Evolutionary conservation across 1,139 yeast species (phyloP).

Genomic region (Trichomonascaceae sp.): DNA sequence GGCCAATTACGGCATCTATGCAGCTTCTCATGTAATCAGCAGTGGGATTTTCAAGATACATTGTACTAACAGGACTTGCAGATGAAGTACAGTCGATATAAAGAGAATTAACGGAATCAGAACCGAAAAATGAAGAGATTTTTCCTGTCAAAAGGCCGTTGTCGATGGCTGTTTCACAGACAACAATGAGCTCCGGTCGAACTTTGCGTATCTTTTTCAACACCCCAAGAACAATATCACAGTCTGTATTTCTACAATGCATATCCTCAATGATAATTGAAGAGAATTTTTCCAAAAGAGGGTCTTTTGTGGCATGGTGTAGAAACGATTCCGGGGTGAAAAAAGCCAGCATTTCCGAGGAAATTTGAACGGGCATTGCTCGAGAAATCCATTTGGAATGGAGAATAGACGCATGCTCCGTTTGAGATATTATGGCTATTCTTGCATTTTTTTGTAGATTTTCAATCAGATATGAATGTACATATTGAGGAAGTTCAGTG

Average conservation of each 20-base stretch:
- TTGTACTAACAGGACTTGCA: constrained; percentile 38
- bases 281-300: constrained; percentile 55
- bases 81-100: background rate
- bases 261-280: constrained; percentile 85
- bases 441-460: background rate
- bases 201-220: constrained; percentile 42
- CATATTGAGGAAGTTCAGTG: constrained; percentile 14
- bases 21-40: constrained; percentile 72
- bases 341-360: background rate
- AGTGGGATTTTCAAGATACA: constrained; percentile 67
- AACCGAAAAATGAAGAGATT: constrained; percentile 43
- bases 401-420: background rate
- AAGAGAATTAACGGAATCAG: constrained; percentile 25
- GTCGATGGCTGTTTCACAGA: constrained; percentile 47
- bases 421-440: constrained; percentile 9
- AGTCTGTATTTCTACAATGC: constrained; percentile 71
- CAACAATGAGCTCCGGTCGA: constrained; percentile 45
- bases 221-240: constrained; percentile 71
- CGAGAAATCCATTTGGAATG: constrained; percentile 1
- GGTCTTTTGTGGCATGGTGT: constrained; percentile 64
- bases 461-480: background rate
- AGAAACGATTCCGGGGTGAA: constrained; percentile 73
- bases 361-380: background rate
- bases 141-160: constrained; percentile 43
- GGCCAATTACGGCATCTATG: constrained; percentile 67